Evolutionary conservation across 441 rosid species (phyloP).

Genomic region (Gossypium gossypioides): DNA sequence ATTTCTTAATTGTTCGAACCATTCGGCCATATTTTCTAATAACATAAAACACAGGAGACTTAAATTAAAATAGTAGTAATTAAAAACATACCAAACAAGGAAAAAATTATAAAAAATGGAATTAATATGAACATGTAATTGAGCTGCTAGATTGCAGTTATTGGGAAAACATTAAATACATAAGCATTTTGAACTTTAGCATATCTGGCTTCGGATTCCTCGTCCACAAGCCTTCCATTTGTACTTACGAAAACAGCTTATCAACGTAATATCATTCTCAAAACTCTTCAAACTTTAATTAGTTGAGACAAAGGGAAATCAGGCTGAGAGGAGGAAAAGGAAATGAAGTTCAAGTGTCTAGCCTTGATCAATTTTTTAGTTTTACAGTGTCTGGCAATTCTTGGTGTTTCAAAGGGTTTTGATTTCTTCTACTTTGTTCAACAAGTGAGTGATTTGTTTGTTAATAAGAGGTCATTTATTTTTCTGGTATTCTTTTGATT

Average conservation of each 20-base stretch:
- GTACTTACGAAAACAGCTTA: constrained; percentile 17
- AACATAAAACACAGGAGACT: neutral
- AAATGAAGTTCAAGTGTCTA: constrained; percentile 10
- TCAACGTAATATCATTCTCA: neutral
- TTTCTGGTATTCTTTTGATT: neutral
- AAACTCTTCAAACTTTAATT: neutral
- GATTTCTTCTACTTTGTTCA: constrained; percentile 91
- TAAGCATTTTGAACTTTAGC: neutral
- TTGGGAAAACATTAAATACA: neutral
- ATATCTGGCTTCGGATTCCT: neutral
- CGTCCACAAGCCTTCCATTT: constrained; percentile 8
- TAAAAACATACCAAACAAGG: neutral
- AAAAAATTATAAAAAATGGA: neutral
- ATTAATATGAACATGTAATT: neutral
- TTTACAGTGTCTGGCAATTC: neutral
- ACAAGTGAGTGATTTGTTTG: constrained; percentile 35
- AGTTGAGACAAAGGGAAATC: neutral
- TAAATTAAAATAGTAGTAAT: neutral
- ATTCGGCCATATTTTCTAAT: neutral
- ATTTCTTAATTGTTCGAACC: neutral
- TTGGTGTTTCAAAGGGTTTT: constrained; percentile 44
- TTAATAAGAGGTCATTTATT: neutral
- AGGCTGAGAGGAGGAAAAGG: neutral
- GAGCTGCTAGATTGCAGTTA: neutral
- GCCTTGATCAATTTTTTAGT: neutral